Evolutionary conservation across 495 filamentous ascomycete genomes (phyloP).

Genomic region (Aspergillus campestris): DNA sequence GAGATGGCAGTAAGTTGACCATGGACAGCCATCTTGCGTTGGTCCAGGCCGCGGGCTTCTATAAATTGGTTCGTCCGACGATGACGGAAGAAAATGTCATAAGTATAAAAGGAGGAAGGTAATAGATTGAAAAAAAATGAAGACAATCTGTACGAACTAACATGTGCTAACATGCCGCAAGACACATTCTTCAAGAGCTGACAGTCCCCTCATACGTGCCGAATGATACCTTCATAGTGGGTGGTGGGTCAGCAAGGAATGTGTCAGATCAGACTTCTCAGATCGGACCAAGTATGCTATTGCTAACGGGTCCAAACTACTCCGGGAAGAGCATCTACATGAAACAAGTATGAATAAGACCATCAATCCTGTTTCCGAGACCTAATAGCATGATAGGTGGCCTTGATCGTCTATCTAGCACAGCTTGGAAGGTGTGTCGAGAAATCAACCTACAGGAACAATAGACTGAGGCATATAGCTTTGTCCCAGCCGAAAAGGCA

Average conservation of each 20-base stretch:
- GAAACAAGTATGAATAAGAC: slow-evolving; percentile 53
- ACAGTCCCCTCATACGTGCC: slow-evolving; percentile 79
- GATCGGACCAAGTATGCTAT: slow-evolving; percentile 58
- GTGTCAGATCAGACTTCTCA: neutral
- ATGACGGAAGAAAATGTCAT: slow-evolving; percentile 69
- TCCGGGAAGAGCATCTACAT: slow-evolving; percentile 96
- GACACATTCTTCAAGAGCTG: slow-evolving; percentile 83
- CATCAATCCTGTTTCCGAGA: neutral
- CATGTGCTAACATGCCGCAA: slow-evolving; percentile 21
- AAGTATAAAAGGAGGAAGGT: slow-evolving; percentile 72
- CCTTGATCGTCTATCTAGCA: slow-evolving; percentile 88
- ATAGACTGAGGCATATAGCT: slow-evolving; percentile 37
- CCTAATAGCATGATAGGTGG: slow-evolving; percentile 34
- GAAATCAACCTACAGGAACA: neutral
- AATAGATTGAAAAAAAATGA: slow-evolving; percentile 7
- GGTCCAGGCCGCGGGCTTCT: slow-evolving; percentile 65
- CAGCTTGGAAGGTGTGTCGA: slow-evolving; percentile 64
- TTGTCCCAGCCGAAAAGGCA: slow-evolving; percentile 73
- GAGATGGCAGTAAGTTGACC: slow-evolving; percentile 5
- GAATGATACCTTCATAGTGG: slow-evolving; percentile 65
- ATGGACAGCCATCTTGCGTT: slow-evolving; percentile 64
- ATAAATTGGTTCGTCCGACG: slow-evolving; percentile 60
- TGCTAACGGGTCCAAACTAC: slow-evolving; percentile 91
- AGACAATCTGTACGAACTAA: neutral
- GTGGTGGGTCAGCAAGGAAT: slow-evolving; percentile 42